Evolutionary conservation across 352 stramenopile genomes (phyloP), one percentile per base, ranked within the genome.

Genomic region (Globisporangium takayamanum): DNA sequence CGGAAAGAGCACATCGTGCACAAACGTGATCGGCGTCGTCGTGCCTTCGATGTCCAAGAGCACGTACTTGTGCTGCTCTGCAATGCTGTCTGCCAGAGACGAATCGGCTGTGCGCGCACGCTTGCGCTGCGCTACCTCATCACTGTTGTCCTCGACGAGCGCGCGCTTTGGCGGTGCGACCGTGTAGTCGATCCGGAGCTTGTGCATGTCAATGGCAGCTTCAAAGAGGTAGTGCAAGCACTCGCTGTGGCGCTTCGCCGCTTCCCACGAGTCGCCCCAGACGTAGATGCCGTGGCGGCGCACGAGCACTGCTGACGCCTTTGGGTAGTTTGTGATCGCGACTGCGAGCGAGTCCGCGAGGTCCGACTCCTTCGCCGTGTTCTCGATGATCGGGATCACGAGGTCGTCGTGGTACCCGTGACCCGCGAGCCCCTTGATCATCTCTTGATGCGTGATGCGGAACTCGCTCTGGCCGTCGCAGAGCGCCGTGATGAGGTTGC

Each of bases 171-270:
- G 73, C 2, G 88, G 74, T 1, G 88, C 69, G 12, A 66, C 57
- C 5, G 74, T 69, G 46, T 74, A 87, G 68, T 97, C 88, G 26
- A 97, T 65, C 11, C 83, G 73, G 63, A 96, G 82, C 42, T 81
- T 79, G 62, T 80, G 88, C 89, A 98, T 97, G 66, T 95, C 84
- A 45, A 98, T 80, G 16, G 80, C 88, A 18, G 71, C 73, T 64
- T 97, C 79, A 57, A 99, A 98, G 11, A 99, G 76, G 70, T 99
- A 99, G 80, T 99, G 94, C 51, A 98, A 86, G 36, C 91, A 97
- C 76, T 99, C 96, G 52, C 86, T 95, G 60, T 98, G 95, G 39
- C 94, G 95, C 73, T 99, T 99, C 46, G 94, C 92, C 59, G 94
- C 85, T 69, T 98, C 92, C 96, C 96, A 99, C 28, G 82, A 92